Evolutionary conservation across 2,329 filamentous ascomycete genomes (phyloP).

Genomic region (Tolypocladium sp.): DNA sequence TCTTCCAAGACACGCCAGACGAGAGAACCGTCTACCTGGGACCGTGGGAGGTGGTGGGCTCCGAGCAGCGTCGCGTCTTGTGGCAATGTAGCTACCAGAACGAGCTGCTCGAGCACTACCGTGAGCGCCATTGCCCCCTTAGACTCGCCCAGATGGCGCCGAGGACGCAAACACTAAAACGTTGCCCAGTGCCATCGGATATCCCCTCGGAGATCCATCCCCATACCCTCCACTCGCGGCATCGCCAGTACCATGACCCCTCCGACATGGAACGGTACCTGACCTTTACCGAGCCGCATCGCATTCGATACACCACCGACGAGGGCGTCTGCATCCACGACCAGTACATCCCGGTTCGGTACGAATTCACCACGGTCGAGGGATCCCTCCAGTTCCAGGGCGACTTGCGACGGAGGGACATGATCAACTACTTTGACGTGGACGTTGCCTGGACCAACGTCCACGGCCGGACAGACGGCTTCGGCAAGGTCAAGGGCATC

Average conservation of each 20-base stretch:
- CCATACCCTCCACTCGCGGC: conserved; percentile 39
- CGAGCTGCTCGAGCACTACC: conserved; percentile 41
- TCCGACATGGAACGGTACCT: conserved; percentile 40
- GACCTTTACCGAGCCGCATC: conserved; percentile 37
- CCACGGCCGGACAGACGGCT: conserved; percentile 38
- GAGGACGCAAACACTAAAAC: not conserved
- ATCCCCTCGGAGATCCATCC: conserved; percentile 34
- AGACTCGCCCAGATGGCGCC: not conserved
- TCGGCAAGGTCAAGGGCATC: conserved; percentile 40
- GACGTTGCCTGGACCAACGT: conserved; percentile 43
- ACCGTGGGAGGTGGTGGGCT: conserved; percentile 41
- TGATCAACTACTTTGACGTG: conserved; percentile 42
- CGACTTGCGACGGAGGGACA: conserved; percentile 35
- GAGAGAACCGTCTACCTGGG: conserved; percentile 42
- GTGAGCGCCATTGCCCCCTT: conserved; percentile 21
- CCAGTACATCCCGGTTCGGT: conserved; percentile 36
- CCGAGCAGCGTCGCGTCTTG: conserved; percentile 37
- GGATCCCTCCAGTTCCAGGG: conserved; percentile 39
- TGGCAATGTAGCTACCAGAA: conserved; percentile 45
- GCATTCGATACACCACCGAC: conserved; percentile 36
- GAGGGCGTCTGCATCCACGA: conserved; percentile 39
- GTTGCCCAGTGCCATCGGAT: conserved; percentile 32
- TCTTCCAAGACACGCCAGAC: conserved; percentile 39
- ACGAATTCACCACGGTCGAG: conserved; percentile 41
- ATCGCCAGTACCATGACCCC: conserved; percentile 40